A percentile compares a stretch with the other conserved stretches of the same genome.
Conservation (phyloP, 345 rosid species). For the Microthlaspi erraticum region DNA sequence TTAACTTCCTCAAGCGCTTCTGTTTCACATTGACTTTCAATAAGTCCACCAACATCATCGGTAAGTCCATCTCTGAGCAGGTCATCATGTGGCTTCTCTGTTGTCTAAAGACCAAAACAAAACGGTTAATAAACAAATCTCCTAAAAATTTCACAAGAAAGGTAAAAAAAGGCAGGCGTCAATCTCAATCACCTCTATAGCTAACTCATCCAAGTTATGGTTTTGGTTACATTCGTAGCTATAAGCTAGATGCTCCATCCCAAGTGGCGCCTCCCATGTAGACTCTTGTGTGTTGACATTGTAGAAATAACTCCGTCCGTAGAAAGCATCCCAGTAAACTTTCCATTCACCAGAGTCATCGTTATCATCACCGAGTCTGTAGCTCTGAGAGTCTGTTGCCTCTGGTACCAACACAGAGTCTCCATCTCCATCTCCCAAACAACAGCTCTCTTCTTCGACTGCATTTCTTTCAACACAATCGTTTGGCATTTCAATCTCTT, state of each 20-base stretch:
- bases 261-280: conserved; percentile 76
- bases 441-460: conserved; percentile 22
- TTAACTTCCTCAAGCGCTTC: conserved; percentile 39
- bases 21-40: conserved; percentile 38
- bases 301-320: conserved; percentile 69
- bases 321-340: conserved; percentile 75
- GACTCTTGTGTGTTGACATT: conserved; percentile 66
- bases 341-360: conserved; percentile 65
- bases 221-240: conserved; percentile 30
- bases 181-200: conserved; percentile 45
- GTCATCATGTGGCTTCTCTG: conserved; percentile 42
- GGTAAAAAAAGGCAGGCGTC: conserved; percentile 25
- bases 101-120: conserved; percentile 22
- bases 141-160: conserved; percentile 30
- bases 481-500: conserved; percentile 32
- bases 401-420: conserved; percentile 38
- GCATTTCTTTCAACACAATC: conserved; percentile 34
- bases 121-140: conserved; percentile 16
- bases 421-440: conserved; percentile 31
- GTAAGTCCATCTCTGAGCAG: conserved; percentile 14
- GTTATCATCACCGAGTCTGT: conserved; percentile 21
- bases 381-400: conserved; percentile 35
- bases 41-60: conserved; percentile 19
- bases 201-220: conserved; percentile 42
- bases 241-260: conserved; percentile 59